A percentile compares a stretch with the other conserved stretches of the same genome.
Evolutionary conservation across 345 rosid species (phyloP).

Genomic region (Leavenworthia alabamica): DNA sequence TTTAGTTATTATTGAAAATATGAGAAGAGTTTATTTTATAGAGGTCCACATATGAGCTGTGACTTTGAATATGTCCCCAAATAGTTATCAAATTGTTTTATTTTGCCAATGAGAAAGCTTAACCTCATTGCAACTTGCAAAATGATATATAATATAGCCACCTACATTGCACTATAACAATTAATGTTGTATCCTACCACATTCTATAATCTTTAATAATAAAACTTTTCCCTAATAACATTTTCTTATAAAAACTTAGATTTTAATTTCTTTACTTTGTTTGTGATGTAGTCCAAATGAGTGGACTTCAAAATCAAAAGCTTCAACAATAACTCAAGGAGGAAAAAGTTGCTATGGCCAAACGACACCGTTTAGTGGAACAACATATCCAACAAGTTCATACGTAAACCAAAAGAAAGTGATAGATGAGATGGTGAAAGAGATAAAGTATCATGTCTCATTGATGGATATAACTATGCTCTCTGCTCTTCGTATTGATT

Average conservation of each 20-base stretch:
- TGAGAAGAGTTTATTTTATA: too few species aligned
- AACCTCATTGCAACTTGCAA: conserved; percentile 19
- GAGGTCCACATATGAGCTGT: conserved; percentile 34
- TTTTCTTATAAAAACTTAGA: background rate
- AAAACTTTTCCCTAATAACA: conserved; percentile 5
- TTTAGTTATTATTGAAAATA: too few species aligned
- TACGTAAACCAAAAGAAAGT: conserved; percentile 68
- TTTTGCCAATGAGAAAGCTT: conserved; percentile 9
- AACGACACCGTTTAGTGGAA: conserved; percentile 53
- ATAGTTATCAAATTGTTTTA: conserved; percentile 2
- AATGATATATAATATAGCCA: conserved; percentile 1
- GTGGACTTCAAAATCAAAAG: conserved; percentile 29
- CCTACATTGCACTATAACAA: conserved; percentile 1
- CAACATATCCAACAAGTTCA: conserved; percentile 47
- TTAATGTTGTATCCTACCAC: conserved; percentile 23
- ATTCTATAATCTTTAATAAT: background rate
- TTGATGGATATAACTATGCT: conserved; percentile 81
- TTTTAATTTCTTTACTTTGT: background rate
- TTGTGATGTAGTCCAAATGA: conserved; percentile 30
- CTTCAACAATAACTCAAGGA: conserved; percentile 23
- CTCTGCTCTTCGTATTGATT: conserved; percentile 78
- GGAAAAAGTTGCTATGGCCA: conserved; percentile 73
- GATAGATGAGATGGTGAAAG: conserved; percentile 47
- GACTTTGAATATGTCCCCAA: conserved; percentile 14
- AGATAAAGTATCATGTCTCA: conserved; percentile 47